A percentile compares a stretch with the other conserved stretches of the same genome.
Evolutionary conservation across 2,329 filamentous ascomycete genomes (phyloP).

Genomic region (Aspergillus puulaauensis): DNA sequence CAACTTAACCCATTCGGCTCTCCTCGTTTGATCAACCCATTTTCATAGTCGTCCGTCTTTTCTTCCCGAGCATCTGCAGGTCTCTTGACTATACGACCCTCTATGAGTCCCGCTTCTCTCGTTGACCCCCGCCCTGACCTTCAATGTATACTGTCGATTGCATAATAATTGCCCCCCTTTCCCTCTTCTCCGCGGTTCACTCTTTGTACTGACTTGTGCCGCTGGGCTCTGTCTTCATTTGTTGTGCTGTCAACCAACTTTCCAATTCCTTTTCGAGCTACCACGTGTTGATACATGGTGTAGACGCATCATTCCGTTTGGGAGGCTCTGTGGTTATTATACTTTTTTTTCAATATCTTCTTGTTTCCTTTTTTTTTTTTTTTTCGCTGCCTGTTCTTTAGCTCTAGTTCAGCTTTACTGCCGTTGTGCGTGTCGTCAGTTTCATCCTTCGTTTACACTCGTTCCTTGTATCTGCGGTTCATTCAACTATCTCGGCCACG

Average conservation of each 20-base stretch:
- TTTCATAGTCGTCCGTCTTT: slow-evolving; percentile 7
- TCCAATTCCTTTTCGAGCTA: slow-evolving; percentile 18
- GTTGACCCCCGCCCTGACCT: slow-evolving; percentile 14
- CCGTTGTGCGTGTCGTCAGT: slow-evolving; percentile 4
- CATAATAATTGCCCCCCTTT: slow-evolving; percentile 16
- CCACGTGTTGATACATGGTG: slow-evolving; percentile 27
- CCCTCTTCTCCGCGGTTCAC: slow-evolving; percentile 14
- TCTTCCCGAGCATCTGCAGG: slow-evolving; percentile 2
- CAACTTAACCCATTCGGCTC: slow-evolving; percentile 9
- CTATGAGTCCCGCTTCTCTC: slow-evolving; percentile 12
- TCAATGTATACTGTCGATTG: slow-evolving; percentile 26
- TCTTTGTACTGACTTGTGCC: slow-evolving; percentile 10
- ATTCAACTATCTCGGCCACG: slow-evolving; percentile 14
- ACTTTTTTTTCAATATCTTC: slow-evolving; percentile 14
- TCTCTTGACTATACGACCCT: slow-evolving; percentile 2
- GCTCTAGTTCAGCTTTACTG: slow-evolving; percentile 6
- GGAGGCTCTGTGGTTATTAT: slow-evolving; percentile 31
- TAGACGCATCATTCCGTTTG: slow-evolving; percentile 30
- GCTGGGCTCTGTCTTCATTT: slow-evolving; percentile 13
- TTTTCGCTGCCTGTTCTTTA: slow-evolving; percentile 7
- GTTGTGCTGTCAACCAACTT: slow-evolving; percentile 16
- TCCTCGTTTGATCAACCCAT: slow-evolving; percentile 6
- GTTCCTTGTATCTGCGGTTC: not conserved
- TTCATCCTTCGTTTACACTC: slow-evolving; percentile 10
- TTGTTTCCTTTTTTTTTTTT: slow-evolving; percentile 15